Percentiles rank a stretch among this genome's conserved stretches.
Evolutionary conservation across 2,329 filamentous ascomycete species (phyloP).

Genomic region (Saccharata proteae): DNA sequence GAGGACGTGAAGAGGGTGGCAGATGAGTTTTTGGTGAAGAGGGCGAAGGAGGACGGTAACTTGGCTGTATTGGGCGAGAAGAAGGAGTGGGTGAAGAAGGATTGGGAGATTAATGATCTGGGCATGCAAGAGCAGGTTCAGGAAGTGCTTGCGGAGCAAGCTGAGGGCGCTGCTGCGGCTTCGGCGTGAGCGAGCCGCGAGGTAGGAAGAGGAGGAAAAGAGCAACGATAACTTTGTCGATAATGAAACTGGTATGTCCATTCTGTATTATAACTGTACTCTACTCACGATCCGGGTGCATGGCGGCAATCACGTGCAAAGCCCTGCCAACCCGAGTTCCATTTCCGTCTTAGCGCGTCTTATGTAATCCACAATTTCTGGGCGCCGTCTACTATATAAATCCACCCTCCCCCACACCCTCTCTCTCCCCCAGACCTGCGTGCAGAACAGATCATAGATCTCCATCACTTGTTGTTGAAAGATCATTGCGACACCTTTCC

Average conservation of each 20-base stretch:
- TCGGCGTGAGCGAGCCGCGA: constrained; percentile 59
- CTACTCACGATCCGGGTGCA: constrained; percentile 8
- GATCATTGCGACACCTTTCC: too few relatives aligned
- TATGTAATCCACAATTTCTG: too few relatives aligned
- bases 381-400: too few relatives aligned
- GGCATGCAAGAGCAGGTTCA: constrained; percentile 37
- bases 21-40: constrained; percentile 65
- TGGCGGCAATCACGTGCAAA: too few relatives aligned
- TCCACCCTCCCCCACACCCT: too few relatives aligned
- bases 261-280: constrained; percentile 6
- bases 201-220: constrained; percentile 17
- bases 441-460: too few relatives aligned
- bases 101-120: constrained; percentile 71
- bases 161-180: constrained; percentile 1
- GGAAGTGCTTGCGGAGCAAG: constrained; percentile 9
- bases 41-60: too few relatives aligned
- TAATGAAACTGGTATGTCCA: constrained; percentile 4
- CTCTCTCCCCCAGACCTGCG: too few relatives aligned
- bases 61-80: constrained; percentile 71
- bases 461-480: too few relatives aligned
- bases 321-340: too few relatives aligned
- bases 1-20: constrained; percentile 72
- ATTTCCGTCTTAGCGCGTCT: too few relatives aligned
- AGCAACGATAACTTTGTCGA: background rate
- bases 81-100: constrained; percentile 56